Evolutionary conservation across 257 asterid species (phyloP).

Genomic region (Cruciata laevipes): DNA sequence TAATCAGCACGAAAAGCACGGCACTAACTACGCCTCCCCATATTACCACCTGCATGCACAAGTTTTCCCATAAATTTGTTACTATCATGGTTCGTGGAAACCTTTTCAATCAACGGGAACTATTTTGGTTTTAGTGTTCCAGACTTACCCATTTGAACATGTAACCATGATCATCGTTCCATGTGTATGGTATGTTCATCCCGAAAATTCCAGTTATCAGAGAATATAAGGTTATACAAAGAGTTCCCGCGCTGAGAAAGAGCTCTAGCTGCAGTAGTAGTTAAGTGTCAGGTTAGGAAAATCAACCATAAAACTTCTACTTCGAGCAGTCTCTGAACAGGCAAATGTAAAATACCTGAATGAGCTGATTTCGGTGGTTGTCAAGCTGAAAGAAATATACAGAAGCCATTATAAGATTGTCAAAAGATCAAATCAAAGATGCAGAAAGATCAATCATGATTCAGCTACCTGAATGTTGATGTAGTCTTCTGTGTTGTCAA

Average conservation of each 20-base stretch:
- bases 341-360: constrained; percentile 47
- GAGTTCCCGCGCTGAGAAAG: constrained; percentile 78
- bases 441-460: not conserved
- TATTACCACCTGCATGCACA: constrained; percentile 52
- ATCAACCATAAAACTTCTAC: not conserved
- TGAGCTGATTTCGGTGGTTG: constrained; percentile 90
- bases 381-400: constrained; percentile 55
- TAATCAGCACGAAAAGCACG: constrained; percentile 36
- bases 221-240: constrained; percentile 48
- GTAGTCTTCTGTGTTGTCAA: constrained; percentile 91
- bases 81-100: not conserved
- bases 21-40: constrained; percentile 26
- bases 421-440: constrained; percentile 5
- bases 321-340: not conserved
- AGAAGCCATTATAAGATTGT: constrained; percentile 11
- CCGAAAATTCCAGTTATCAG: constrained; percentile 77
- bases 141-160: constrained; percentile 83
- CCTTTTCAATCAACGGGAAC: not conserved
- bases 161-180: constrained; percentile 50
- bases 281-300: not conserved
- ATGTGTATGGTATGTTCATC: constrained; percentile 83
- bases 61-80: not conserved
- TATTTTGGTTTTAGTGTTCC: not conserved
- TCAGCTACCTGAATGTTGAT: constrained; percentile 78
- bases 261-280: constrained; percentile 66